These are phyloP conservation scores for Paxillus ammoniavirescens DNA, from an alignment of 768 basidiomycete species.

Conservation along the genomic window DNA sequence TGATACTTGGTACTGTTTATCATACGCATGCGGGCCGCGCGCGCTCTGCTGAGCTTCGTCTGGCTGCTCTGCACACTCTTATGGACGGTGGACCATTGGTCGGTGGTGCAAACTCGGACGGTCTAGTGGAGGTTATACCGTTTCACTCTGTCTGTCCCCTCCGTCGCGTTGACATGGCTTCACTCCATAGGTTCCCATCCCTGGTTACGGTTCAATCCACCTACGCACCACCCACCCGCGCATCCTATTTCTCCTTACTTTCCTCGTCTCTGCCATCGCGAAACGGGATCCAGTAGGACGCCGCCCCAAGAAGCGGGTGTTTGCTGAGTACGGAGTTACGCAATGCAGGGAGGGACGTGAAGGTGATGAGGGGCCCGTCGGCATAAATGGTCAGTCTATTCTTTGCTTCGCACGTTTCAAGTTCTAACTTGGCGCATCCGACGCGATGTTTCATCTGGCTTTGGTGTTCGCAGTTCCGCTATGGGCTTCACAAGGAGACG, in stretches of 20 bases:
- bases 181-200: conserved; percentile 25
- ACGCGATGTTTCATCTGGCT: neutral
- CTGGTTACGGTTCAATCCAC: conserved; percentile 43
- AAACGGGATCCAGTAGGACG: conserved; percentile 75
- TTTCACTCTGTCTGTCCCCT: conserved; percentile 13
- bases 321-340: conserved; percentile 60
- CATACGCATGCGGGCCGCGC: conserved; percentile 59
- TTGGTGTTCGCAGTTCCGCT: conserved; percentile 41
- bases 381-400: conserved; percentile 12
- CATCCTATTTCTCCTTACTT: conserved; percentile 60
- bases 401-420: neutral
- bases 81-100: conserved; percentile 58
- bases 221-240: conserved; percentile 69
- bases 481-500: conserved; percentile 54
- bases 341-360: conserved; percentile 45
- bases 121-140: conserved; percentile 36
- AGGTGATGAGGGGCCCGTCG: conserved; percentile 18
- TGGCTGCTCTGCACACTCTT: conserved; percentile 61
- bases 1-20: conserved; percentile 61
- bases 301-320: conserved; percentile 69
- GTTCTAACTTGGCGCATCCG: too few species aligned
- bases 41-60: conserved; percentile 44
- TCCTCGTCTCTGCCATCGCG: conserved; percentile 61
- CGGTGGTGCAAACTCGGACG: conserved; percentile 33
- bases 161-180: conserved; percentile 15